Base-by-base conservation (phyloP, 2,329 filamentous ascomycete genomes). In the Aspergillus sclerotialis region DNA sequence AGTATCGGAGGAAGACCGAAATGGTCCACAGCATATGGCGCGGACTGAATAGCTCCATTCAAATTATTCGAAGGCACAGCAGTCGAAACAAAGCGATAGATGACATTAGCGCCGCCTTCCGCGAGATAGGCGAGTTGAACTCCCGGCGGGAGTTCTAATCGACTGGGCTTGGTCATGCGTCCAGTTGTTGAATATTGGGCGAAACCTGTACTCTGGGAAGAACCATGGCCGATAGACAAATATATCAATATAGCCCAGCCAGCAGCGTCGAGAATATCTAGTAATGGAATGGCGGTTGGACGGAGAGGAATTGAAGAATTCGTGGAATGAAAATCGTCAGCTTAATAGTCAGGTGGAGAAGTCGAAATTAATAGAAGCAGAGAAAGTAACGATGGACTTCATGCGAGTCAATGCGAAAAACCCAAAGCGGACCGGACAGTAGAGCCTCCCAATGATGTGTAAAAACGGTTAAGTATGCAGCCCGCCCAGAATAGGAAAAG, bases 91-190 rank as follows among this genome's bases (percentile, higher is more conserved):
- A 84, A 69, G 45, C 72, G 72, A 51, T 84, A 88, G 42, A 89
- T 80, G 33, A 82, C 73, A 56, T 92, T 90, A 34, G 85, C 84
- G 15, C 82, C 80, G 15, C 84, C 85, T 58, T 92, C 84, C 15
- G 69, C 70, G 7, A 78, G 58, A 42, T 75, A 77, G 10, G 51
- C 34, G 37, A 64, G 52, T 37, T 56, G 51, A 42, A 55, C 49
- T 38, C 55, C 53, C 29, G 37, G 27, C 3, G 59, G 58, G 40
- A 65, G 51, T 45, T 64, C 58, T 6, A 58, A 45, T 7, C 53
- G 39, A 37, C 37, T 49, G 32, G 46, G 46, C 37, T 56, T 53
- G 18, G 55, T 52, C 56, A 62, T 62, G 46, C 43, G 46, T 46
- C 30, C 39, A 35, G 39, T 43, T 24, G 44, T 39, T 21, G 29